phyloP scores from a whole-genome alignment of 2,329 filamentous ascomycete species.

The Ilyonectria destructans region DNA sequence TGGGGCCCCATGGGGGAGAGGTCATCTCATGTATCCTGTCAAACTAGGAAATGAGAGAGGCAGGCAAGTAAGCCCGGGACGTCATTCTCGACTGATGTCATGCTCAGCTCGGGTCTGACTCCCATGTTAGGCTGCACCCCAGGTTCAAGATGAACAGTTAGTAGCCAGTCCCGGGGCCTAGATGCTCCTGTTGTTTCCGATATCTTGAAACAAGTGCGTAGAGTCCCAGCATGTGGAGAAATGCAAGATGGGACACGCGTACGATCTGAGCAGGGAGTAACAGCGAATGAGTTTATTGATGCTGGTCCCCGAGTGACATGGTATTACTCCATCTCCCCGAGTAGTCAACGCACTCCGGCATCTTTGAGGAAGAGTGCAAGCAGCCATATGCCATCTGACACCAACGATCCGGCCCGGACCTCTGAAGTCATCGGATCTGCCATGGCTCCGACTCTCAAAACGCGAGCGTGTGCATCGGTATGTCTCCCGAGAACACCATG shows the following conservation, averaged over 20 bases:
- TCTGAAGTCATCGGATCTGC: neutral
- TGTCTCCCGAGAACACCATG: neutral
- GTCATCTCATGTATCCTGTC: neutral
- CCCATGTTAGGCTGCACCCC: neutral
- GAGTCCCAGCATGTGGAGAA: neutral
- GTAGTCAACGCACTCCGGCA: neutral
- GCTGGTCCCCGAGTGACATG: neutral
- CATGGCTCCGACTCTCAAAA: neutral
- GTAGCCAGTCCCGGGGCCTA: neutral
- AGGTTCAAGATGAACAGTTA: neutral
- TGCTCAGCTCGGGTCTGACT: conserved; percentile 8
- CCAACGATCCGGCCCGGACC: neutral
- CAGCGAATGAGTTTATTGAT: neutral
- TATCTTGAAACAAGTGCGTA: too few relatives aligned
- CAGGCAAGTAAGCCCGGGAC: conserved; percentile 11
- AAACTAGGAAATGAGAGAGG: neutral
- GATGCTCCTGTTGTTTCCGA: neutral
- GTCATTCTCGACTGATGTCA: conserved; percentile 25
- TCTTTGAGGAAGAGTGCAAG: neutral
- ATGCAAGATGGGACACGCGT: neutral
- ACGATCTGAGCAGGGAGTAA: neutral
- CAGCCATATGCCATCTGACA: neutral
- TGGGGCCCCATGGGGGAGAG: conserved; percentile 24
- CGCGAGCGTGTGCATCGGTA: neutral
- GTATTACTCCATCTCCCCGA: neutral